Evolutionary conservation across 805 yeast genomes (phyloP), one percentile per base, ranked within the genome.

Genomic region (Kuraishia piskuri): DNA sequence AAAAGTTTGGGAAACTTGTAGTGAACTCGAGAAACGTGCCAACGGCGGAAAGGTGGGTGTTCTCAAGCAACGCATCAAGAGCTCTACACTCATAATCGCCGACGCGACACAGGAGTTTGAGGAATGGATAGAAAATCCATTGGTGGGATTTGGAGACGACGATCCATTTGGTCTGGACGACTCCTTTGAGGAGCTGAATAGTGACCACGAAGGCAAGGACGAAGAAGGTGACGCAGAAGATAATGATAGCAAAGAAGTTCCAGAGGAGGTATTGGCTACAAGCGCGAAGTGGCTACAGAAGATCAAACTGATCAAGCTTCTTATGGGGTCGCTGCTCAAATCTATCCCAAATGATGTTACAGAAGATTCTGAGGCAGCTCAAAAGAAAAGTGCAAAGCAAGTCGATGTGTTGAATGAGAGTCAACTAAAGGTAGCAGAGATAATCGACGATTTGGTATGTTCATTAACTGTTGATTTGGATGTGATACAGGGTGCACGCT

Each of bases 1-100:
- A 17, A 77, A 78, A 61, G 71, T 88, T 3, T 88, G 95, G 95
- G 74, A 80, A n/a, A 65, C 71, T 36, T 84, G 90, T 63, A 87
- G 83, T 53, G 59, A 62, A 0, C 51, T 86, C 8, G 64, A 67
- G 10, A 63, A 67, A 8, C 61, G 79, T 20, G 59, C 79, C 4
- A 68, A 70, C 21, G 67, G 64, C 22, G 90, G 90, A 0, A 76
- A 80, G 50, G 56, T 80, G 19, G 86, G 83, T 1, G 61, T 82
- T 1, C 66, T 86, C 52, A 77, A 76, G 37, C 59, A 59, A 26
- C 77, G 75, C 52, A 67, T 86, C 3, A 71, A 69, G 53, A 70
- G 70, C 51, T 72, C 77, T 10, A 68, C 77, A 23, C 57, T 62
- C 1, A 62, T 86, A 53, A 70, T 85, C 6, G 77, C 73, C 20